Evolutionary conservation across 805 yeast species (phyloP).

Genomic region (Ogataea angusta): DNA sequence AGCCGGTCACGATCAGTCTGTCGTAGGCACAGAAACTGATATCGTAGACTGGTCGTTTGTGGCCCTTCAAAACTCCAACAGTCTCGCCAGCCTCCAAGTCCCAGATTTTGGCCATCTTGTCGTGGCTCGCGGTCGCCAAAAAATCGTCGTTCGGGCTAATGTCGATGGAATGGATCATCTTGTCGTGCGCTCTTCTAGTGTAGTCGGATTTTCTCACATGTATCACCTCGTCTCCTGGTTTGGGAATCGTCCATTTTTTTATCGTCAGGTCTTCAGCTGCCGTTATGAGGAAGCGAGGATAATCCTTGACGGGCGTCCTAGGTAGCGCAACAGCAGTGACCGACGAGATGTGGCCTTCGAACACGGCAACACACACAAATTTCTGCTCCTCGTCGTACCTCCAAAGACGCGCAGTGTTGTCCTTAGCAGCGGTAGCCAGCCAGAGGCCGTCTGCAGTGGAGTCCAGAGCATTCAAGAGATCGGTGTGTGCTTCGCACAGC

Average conservation of each 20-base stretch:
- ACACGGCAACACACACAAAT: constrained; percentile 53
- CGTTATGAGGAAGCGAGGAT: constrained; percentile 73
- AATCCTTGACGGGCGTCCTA: constrained; percentile 38
- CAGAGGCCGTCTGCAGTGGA: constrained; percentile 76
- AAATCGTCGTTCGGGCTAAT: constrained; percentile 85
- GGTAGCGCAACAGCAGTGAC: constrained; percentile 82
- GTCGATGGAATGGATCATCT: constrained; percentile 88
- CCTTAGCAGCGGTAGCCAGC: constrained; percentile 92
- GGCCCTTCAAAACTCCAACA: constrained; percentile 81
- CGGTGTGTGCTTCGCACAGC: constrained; percentile 77
- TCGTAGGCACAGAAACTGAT: constrained; percentile 79
- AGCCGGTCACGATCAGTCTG: constrained; percentile 72
- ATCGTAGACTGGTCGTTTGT: constrained; percentile 94
- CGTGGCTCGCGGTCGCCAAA: constrained; percentile 93
- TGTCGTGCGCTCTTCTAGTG: constrained; percentile 95
- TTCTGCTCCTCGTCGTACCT: constrained; percentile 44
- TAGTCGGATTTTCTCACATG: constrained; percentile 65
- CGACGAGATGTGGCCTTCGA: constrained; percentile 84
- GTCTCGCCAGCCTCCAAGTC: constrained; percentile 81
- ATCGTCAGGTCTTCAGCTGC: constrained; percentile 83
- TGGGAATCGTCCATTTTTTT: constrained; percentile 79
- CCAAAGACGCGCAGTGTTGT: constrained; percentile 85
- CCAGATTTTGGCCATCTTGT: constrained; percentile 90
- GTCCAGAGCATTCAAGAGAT: constrained; percentile 78
- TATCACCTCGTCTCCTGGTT: constrained; percentile 25